Conservation (phyloP, 2,329 filamentous ascomycete genomes). For the Dissoconium aciculare region DNA sequence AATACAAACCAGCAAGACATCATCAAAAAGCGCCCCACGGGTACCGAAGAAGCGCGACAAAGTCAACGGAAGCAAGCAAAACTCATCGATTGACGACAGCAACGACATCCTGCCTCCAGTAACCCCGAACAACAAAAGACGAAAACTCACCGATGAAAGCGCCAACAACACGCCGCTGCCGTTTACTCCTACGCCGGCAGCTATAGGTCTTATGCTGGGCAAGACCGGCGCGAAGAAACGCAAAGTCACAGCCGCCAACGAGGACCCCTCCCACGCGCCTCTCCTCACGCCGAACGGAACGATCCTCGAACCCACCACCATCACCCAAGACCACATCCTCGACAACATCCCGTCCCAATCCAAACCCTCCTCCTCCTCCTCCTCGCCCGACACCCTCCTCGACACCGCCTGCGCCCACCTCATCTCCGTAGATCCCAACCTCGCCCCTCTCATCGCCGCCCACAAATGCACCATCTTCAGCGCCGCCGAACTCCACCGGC, state of each 20-base stretch:
- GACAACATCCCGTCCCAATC: conserved; percentile 24
- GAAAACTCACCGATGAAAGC: conserved; percentile 10
- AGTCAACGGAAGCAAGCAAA: conserved; percentile 7
- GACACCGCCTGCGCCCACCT: conserved; percentile 63
- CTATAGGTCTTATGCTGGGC: conserved; percentile 29
- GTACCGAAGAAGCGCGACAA: conserved; percentile 15
- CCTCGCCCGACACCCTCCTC: conserved; percentile 42
- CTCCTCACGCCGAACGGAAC: conserved; percentile 59
- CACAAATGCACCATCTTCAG: conserved; percentile 69
- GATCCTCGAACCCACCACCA: conserved; percentile 39
- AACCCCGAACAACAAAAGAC: conserved; percentile 17
- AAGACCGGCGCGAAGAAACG: not conserved
- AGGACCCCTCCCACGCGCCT: conserved; percentile 42
- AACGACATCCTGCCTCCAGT: conserved; percentile 21
- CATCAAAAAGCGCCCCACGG: conserved; percentile 10
- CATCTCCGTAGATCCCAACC: conserved; percentile 53
- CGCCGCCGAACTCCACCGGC: conserved; percentile 64
- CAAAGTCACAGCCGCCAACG: not conserved
- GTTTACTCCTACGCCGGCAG: conserved; percentile 36
- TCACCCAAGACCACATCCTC: no score
- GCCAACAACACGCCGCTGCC: conserved; percentile 20
- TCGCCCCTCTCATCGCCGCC: conserved; percentile 56
- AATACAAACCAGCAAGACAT: no score
- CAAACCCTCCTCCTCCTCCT: conserved; percentile 24
- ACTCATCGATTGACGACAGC: conserved; percentile 5